Evolutionary conservation across 208 protist species (phyloP).

Genomic region (Borovskyia barvae): DNA sequence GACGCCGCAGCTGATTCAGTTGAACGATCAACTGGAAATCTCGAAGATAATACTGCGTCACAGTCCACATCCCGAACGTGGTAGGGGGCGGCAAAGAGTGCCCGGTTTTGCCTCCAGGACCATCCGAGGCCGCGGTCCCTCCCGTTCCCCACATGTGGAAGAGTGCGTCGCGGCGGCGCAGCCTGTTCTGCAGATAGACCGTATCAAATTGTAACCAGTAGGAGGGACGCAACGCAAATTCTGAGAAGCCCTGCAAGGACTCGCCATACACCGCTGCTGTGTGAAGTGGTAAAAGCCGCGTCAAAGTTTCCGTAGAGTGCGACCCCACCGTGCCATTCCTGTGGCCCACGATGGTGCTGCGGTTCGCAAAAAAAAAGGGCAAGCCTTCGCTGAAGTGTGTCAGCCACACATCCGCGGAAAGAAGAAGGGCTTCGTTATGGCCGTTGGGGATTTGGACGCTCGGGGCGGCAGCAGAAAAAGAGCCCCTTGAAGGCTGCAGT

Average conservation of each 20-base stretch:
- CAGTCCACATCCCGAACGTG: constrained; percentile 5
- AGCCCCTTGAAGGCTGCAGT: not conserved
- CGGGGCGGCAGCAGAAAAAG: no score
- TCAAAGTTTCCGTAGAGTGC: not conserved
- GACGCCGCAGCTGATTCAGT: constrained; percentile 16
- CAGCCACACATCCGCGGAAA: constrained; percentile 17
- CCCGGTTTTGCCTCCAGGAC: not conserved
- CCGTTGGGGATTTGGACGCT: not conserved
- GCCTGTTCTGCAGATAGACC: constrained; percentile 2
- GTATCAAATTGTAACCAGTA: constrained; percentile 25
- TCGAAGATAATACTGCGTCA: constrained; percentile 3
- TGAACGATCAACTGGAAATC: constrained; percentile 20
- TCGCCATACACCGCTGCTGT: constrained; percentile 12
- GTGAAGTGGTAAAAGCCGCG: constrained; percentile 16
- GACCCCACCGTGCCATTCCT: not conserved
- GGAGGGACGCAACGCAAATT: constrained; percentile 1
- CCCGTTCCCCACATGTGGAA: not conserved
- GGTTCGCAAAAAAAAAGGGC: not conserved
- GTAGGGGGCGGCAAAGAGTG: not conserved
- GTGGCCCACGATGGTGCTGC: not conserved
- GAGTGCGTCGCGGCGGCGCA: not conserved
- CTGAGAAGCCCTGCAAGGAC: constrained; percentile 8
- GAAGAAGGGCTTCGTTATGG: constrained; percentile 3
- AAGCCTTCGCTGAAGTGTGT: not conserved
- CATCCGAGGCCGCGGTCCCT: not conserved